These are phyloP conservation scores for Firmiana major DNA, from an alignment of 345 rosid species.

Conservation along the genomic window DNA sequence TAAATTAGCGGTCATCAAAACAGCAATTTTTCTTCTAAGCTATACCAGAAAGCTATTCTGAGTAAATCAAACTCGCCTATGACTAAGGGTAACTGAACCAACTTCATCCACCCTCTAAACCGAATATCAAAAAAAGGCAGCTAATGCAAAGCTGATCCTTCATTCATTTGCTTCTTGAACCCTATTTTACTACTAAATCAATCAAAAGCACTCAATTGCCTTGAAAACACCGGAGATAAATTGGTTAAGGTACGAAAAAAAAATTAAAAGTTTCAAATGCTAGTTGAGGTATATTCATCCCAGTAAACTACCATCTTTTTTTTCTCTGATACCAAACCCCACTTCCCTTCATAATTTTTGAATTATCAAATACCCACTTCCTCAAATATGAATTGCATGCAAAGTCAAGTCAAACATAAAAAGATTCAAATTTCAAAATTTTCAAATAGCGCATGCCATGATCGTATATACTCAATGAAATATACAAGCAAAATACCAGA, in stretches of 20 bases:
- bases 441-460: neutral
- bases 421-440: slow-evolving; percentile 2
- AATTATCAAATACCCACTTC: slow-evolving; percentile 1
- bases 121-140: neutral
- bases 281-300: neutral
- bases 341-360: neutral
- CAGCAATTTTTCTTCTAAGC: neutral
- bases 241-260: neutral
- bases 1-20: neutral
- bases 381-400: neutral
- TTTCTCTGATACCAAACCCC: neutral
- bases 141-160: neutral
- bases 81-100: neutral
- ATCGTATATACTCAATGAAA: slow-evolving; percentile 1
- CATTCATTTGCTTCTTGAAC: neutral
- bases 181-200: neutral
- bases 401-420: neutral
- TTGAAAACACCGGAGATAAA: neutral
- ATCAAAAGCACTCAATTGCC: neutral
- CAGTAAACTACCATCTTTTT: neutral
- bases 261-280: neutral
- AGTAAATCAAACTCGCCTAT: neutral
- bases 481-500: neutral
- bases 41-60: neutral
- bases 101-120: neutral